Base-by-base conservation (phyloP, 768 basidiomycete species). In the Pleurotus pulmonarius region DNA sequence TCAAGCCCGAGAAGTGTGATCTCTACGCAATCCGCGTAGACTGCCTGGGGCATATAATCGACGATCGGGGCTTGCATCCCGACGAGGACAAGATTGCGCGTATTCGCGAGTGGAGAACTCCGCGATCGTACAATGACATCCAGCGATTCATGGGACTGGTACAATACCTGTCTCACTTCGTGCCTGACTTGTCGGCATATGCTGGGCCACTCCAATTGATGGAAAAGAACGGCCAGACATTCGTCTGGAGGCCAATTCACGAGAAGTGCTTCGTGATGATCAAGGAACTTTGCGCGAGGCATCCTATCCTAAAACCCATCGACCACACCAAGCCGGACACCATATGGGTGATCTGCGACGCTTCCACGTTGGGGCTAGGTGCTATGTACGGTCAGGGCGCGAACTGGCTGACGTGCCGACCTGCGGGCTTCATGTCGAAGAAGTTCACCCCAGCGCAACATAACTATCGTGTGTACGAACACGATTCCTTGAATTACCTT, bases 11-110 rank as follows among this genome's bases (percentile, higher is more conserved):
- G n/a, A 78, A 77, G 56, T 68, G 67, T 24, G 63, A 75, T 1
- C 34, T 74, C 1, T 73, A 69, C 47, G 58, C 69, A 0, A 38
- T 59, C 7, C 25, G 43, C 2, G 54, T 76, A 44, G 69, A 75
- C 37, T 74, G 70, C 49, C 65, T 80, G 0, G 76, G 78, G 0
- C 74, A 77, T 45, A 43, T 72, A 0, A 73, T 80, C 4, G 72
- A 76, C 55, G 63, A 74, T 16, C 16, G 63, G 1, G 75, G 78
- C 0, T 63, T 79, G 0, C 70, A 74, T 46, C 65, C 70, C 0
- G 70, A 76, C 38, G 6, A 56, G 0, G 69, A 77, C 57, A 80
- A 79, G 57, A 54, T 79, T 49, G 49, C 38, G 2, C 34, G 55
- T 0, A 69, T 79, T 2, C 37, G 64, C 0, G 60, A 71, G 0